A percentile compares a stretch with the other conserved stretches of the same genome.
Conservation (phyloP, 257 asterid species). For the Nicotiana knightiana region DNA sequence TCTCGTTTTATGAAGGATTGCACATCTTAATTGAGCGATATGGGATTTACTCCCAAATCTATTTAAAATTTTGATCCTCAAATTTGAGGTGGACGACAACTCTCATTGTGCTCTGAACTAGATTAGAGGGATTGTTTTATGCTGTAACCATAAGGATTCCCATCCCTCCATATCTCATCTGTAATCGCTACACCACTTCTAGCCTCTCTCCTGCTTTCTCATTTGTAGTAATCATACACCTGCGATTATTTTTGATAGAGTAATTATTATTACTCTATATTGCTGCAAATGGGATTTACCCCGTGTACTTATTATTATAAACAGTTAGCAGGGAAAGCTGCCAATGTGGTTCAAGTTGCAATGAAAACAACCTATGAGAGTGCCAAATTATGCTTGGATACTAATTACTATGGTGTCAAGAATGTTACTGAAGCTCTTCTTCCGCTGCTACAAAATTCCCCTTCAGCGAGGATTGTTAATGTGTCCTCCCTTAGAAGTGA, state of each 20-base stretch:
- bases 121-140: neutral
- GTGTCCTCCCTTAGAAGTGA: constrained; percentile 68
- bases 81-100: neutral
- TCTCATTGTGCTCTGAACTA: neutral
- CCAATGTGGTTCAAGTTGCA: constrained; percentile 42
- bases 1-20: neutral
- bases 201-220: neutral
- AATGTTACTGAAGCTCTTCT: constrained; percentile 71
- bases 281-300: neutral
- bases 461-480: constrained; percentile 58
- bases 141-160: neutral
- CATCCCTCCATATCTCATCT: neutral
- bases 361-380: constrained; percentile 46
- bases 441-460: constrained; percentile 52
- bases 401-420: constrained; percentile 71
- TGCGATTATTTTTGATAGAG: neutral
- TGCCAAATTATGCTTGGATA: constrained; percentile 58
- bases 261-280: neutral
- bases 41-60: neutral
- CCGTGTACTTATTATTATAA: neutral
- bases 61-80: neutral
- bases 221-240: neutral
- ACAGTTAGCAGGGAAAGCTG: constrained; percentile 74
- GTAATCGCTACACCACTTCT: neutral
- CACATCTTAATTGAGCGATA: neutral